Evolutionary conservation across 768 basidiomycete genomes (phyloP).

Genomic region (Lactarius akahatsu): DNA sequence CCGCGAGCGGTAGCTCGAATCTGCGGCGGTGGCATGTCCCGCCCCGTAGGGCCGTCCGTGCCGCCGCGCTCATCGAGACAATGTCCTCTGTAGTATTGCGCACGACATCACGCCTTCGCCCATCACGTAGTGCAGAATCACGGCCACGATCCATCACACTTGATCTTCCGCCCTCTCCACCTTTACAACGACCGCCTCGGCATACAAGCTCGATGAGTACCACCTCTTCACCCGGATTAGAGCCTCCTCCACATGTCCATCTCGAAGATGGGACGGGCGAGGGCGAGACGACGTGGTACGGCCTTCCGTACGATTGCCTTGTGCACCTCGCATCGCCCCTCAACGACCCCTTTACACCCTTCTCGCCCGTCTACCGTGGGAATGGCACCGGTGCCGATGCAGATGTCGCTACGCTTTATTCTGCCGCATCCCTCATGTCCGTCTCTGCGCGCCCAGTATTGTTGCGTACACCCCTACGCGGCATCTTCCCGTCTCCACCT

Average conservation of each 20-base stretch:
- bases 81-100: constrained; percentile 1
- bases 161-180: constrained; percentile 24
- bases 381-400: constrained; percentile 52
- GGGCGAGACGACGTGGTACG: constrained; percentile 46
- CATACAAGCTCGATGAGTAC: constrained; percentile 32
- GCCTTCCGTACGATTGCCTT: constrained; percentile 69
- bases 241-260: constrained; percentile 14
- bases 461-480: constrained; percentile 38
- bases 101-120: constrained; percentile 11
- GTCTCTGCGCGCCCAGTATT: constrained; percentile 46
- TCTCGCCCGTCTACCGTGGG: constrained; percentile 40
- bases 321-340: constrained; percentile 68
- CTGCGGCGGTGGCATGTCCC: constrained; percentile 83
- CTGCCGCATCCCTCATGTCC: constrained; percentile 78
- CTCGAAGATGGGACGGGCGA: constrained; percentile 28
- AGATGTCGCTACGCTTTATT: constrained; percentile 83
- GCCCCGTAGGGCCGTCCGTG: constrained; percentile 42
- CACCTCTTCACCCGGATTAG: not conserved
- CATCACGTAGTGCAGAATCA: constrained; percentile 26
- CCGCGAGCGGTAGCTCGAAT: constrained; percentile 78
- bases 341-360: constrained; percentile 47
- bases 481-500: constrained; percentile 35
- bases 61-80: constrained; percentile 27
- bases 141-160: constrained; percentile 26
- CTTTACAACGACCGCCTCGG: constrained; percentile 30